Evolutionary conservation across 2,329 filamentous ascomycete genomes (phyloP), one percentile per base, ranked within the genome.

Genomic region (Capronia epimyces): DNA sequence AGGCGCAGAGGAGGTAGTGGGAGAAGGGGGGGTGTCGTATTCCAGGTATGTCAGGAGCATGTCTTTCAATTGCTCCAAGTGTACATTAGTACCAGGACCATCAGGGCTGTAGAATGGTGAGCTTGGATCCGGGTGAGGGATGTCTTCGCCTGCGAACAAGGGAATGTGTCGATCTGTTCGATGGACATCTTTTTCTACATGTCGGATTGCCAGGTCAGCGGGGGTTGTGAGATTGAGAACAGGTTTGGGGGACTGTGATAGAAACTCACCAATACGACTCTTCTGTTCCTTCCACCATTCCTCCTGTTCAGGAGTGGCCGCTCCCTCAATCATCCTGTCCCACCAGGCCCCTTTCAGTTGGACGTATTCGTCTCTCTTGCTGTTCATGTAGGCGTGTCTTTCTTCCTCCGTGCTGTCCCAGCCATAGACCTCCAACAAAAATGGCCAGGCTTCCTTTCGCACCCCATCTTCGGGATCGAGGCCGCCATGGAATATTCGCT

Each of bases 31-130:
- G 12, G 58, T 60, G 72, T 98, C 98, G 71, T 94, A 94, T 71
- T 98, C 93, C 66, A 98, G 97, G 69, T 98, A 98, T 0, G 93
- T 97, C 15, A 98, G 78, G 0, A 98, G 83, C 87, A 98, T 95
- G 67, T 98, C 93, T 71, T 98, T 98, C 81, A 98, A 87, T 72
- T 98, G 93, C 70, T 98, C 93, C 57, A 98, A 79, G 68, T 98
- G 93, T 4, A 96, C 90, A 63, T 98, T 98, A 41, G 93, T 98
- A 56, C 93, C 93, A 2, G 84, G 81, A 37, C 90, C 87, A 10
- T 91, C 89, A 3, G 84, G 81, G 39, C 90, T 87, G 10, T 91
- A 88, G 68, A 97, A 98, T 0, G 93, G 91, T 0, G 91, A 97
- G 55, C 91, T 87, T 0, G 93, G 93, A 63, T 98, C 93, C 0